phyloP scores from a whole-genome alignment of 208 protist species.

The Polymyxa betae region DNA sequence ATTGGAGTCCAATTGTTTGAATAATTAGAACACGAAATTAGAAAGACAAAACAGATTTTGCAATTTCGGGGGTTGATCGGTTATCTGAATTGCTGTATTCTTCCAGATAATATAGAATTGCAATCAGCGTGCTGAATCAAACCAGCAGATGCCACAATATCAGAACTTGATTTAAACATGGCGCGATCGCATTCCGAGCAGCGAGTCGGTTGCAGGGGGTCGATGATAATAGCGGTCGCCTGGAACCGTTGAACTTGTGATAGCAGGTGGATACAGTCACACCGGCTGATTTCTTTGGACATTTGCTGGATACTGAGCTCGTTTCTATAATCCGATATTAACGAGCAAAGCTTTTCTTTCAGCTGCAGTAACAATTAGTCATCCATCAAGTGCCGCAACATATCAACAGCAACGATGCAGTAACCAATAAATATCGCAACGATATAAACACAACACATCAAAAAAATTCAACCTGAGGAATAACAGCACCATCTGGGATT shows the following conservation, averaged over 20 bases:
- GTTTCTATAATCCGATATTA: background rate
- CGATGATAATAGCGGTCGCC: conserved; percentile 8
- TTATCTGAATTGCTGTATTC: too few species aligned
- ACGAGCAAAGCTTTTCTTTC: background rate
- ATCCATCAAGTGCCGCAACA: too few species aligned
- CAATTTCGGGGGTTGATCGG: too few species aligned
- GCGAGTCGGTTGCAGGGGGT: background rate
- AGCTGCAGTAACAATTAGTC: background rate
- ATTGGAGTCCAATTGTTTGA: too few species aligned
- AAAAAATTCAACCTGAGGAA: background rate
- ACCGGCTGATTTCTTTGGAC: background rate
- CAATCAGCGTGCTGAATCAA: background rate
- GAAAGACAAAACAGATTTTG: too few species aligned
- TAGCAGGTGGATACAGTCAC: background rate
- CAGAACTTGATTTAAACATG: background rate
- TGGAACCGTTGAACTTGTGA: background rate
- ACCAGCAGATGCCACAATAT: background rate
- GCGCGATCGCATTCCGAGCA: background rate
- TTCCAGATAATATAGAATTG: too few species aligned
- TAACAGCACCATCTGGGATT: background rate
- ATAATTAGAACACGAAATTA: too few species aligned
- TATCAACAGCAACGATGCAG: too few species aligned
- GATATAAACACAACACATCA: too few species aligned
- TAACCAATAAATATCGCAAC: too few species aligned
- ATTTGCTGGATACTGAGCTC: background rate